phyloP scores from a whole-genome alignment of 495 filamentous ascomycete species.

The Bombardia bombarda region DNA sequence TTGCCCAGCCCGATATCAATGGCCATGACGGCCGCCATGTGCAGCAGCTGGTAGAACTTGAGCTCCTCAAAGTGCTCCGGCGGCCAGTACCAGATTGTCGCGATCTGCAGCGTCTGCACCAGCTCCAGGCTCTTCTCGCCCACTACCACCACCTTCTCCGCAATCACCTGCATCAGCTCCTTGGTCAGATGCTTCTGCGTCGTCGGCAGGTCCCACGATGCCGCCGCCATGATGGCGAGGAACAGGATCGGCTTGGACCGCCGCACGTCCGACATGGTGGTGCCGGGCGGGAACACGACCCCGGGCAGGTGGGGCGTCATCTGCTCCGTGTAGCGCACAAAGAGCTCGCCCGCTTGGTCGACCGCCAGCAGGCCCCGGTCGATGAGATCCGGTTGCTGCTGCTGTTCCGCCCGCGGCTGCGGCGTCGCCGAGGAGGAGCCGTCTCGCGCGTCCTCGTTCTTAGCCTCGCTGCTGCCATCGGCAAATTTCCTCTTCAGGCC shows the following conservation, averaged over 20 bases:
- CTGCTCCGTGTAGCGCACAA: slow-evolving; percentile 57
- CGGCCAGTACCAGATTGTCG: slow-evolving; percentile 72
- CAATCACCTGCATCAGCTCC: slow-evolving; percentile 65
- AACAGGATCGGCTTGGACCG: slow-evolving; percentile 71
- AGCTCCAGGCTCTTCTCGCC: slow-evolving; percentile 83
- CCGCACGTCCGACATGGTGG: slow-evolving; percentile 59
- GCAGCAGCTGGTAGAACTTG: slow-evolving; percentile 84
- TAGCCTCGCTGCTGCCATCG: slow-evolving; percentile 17
- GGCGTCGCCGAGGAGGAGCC: not conserved
- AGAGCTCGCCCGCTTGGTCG: slow-evolving; percentile 55
- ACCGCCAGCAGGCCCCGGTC: slow-evolving; percentile 60
- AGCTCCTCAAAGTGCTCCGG: slow-evolving; percentile 79
- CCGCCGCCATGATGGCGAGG: slow-evolving; percentile 66
- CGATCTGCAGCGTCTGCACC: slow-evolving; percentile 69
- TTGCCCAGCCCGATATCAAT: slow-evolving; percentile 80
- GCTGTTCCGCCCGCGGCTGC: slow-evolving; percentile 3
- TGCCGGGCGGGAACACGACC: slow-evolving; percentile 64
- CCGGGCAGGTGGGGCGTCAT: slow-evolving; percentile 69
- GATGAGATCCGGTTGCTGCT: slow-evolving; percentile 54
- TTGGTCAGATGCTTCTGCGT: slow-evolving; percentile 54
- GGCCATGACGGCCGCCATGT: slow-evolving; percentile 76
- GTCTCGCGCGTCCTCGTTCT: slow-evolving; percentile 8
- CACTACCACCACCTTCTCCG: slow-evolving; percentile 63
- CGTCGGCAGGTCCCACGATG: slow-evolving; percentile 51
- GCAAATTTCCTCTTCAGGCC: slow-evolving; percentile 42